These are phyloP conservation scores for Wickerhamomyces sp. DNA, from an alignment of 1,139 yeast species.

Conservation along the genomic window DNA sequence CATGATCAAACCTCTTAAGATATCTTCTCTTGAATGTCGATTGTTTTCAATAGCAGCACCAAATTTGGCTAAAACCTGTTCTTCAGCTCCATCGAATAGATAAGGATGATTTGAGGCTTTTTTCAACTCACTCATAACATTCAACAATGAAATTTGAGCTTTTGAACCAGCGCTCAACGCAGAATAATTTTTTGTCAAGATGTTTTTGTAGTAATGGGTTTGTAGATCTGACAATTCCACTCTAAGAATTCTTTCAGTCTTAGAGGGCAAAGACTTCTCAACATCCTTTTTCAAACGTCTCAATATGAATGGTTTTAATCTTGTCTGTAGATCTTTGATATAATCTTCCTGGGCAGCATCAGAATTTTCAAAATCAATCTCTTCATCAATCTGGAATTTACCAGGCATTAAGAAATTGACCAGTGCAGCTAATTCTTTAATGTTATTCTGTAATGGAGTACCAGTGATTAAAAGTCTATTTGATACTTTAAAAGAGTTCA, in stretches of 20 bases:
- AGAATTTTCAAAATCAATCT: slow-evolving; percentile 88
- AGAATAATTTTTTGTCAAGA: slow-evolving; percentile 82
- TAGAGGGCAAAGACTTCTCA: slow-evolving; percentile 91
- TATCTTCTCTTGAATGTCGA: slow-evolving; percentile 61
- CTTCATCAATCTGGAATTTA: slow-evolving; percentile 80
- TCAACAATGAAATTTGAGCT: slow-evolving; percentile 79
- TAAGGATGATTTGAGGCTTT: slow-evolving; percentile 98
- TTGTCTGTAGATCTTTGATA: slow-evolving; percentile 76
- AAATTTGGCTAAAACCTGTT: slow-evolving; percentile 61
- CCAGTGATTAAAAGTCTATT: slow-evolving; percentile 93
- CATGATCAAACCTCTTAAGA: slow-evolving; percentile 89
- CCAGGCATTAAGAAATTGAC: slow-evolving; percentile 98
- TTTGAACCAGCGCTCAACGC: slow-evolving; percentile 84
- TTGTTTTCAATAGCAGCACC: slow-evolving; percentile 34
- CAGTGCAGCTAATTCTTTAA: slow-evolving; percentile 91
- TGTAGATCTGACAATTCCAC: slow-evolving; percentile 94
- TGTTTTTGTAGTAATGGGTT: slow-evolving; percentile 91
- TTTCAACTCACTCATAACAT: slow-evolving; percentile 92
- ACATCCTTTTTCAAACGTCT: slow-evolving; percentile 96
- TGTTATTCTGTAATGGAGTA: slow-evolving; percentile 94
- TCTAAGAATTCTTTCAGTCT: slow-evolving; percentile 88
- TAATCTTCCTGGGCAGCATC: slow-evolving; percentile 83
- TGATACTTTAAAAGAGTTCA: slow-evolving; percentile 74
- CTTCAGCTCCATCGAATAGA: slow-evolving; percentile 89
- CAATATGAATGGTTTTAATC: slow-evolving; percentile 85